Evolutionary conservation across 805 yeast genomes (phyloP).

Genomic region (Sugiyamaella qingdaonensis): DNA sequence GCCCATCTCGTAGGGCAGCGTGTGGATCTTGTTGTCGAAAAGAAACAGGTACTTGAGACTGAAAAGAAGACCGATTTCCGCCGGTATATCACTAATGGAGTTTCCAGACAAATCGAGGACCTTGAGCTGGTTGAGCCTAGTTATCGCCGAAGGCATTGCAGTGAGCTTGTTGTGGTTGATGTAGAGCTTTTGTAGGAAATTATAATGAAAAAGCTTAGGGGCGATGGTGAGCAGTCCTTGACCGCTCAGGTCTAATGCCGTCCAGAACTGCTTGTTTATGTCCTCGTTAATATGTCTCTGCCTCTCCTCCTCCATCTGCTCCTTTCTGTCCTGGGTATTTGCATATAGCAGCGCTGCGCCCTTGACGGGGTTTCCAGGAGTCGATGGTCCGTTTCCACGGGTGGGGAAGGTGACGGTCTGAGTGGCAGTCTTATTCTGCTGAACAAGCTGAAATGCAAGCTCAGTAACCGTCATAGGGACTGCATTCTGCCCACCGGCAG

Average conservation of each 20-base stretch:
- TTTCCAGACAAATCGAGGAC: constrained; percentile 85
- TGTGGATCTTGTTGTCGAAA: constrained; percentile 77
- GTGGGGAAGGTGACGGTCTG: constrained; percentile 15
- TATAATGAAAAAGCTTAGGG: constrained; percentile 72
- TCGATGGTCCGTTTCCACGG: constrained; percentile 25
- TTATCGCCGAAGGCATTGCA: constrained; percentile 61
- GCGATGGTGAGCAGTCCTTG: constrained; percentile 71
- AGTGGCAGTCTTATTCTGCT: constrained; percentile 21
- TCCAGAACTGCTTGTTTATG: constrained; percentile 76
- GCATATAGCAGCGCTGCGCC: constrained; percentile 10
- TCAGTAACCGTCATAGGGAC: constrained; percentile 34
- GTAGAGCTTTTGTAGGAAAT: constrained; percentile 80
- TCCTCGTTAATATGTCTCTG: constrained; percentile 37
- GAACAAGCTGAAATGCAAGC: constrained; percentile 36
- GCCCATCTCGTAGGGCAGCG: constrained; percentile 82
- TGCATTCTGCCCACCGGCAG: constrained; percentile 28
- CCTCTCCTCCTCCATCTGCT: constrained; percentile 38
- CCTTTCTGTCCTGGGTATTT: constrained; percentile 31
- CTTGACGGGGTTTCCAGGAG: constrained; percentile 17
- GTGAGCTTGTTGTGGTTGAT: constrained; percentile 80
- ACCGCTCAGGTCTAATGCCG: constrained; percentile 87
- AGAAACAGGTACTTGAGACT: constrained; percentile 76
- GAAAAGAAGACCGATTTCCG: constrained; percentile 78
- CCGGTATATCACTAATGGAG: constrained; percentile 64
- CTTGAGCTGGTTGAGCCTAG: constrained; percentile 65